These are phyloP conservation scores for Acacia melanoxylon DNA, from an alignment of 306 rosid species.

Conservation along the genomic window DNA sequence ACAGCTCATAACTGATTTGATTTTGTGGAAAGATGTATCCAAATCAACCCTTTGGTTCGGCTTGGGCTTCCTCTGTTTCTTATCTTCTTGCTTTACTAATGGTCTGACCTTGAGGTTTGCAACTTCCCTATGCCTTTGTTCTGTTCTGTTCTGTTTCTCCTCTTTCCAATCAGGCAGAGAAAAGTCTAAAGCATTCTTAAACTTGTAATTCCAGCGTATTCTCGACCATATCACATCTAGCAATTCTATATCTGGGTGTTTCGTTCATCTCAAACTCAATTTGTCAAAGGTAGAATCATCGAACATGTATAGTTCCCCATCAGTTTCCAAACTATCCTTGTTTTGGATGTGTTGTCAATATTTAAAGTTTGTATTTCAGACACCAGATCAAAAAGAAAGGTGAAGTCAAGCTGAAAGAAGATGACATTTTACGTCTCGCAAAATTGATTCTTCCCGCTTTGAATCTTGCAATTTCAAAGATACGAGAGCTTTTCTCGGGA, in stretches of 20 bases:
- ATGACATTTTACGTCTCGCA: constrained; percentile 64
- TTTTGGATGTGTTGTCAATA: background rate
- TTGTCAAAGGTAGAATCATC: constrained; percentile 54
- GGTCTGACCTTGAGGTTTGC: constrained; percentile 66
- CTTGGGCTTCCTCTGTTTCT: constrained; percentile 56
- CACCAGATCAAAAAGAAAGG: constrained; percentile 40
- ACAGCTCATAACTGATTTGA: constrained; percentile 57
- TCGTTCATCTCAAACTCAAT: constrained; percentile 76
- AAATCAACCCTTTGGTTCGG: constrained; percentile 91
- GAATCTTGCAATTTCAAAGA: constrained; percentile 65
- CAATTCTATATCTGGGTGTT: constrained; percentile 59
- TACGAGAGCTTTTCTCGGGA: constrained; percentile 69
- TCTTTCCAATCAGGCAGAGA: background rate
- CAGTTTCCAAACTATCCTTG: background rate
- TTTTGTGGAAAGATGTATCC: constrained; percentile 86
- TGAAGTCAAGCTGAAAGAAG: constrained; percentile 63
- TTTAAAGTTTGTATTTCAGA: constrained; percentile 41
- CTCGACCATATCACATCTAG: constrained; percentile 67
- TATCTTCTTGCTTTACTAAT: constrained; percentile 69
- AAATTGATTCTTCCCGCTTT: constrained; percentile 62
- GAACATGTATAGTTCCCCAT: background rate
- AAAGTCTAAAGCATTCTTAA: constrained; percentile 6
- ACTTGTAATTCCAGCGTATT: constrained; percentile 56
- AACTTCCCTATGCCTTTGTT: background rate
- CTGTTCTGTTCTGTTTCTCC: background rate